Evolutionary conservation across 768 basidiomycete genomes (phyloP).

Genomic region (Cystofilobasidium capitatum): DNA sequence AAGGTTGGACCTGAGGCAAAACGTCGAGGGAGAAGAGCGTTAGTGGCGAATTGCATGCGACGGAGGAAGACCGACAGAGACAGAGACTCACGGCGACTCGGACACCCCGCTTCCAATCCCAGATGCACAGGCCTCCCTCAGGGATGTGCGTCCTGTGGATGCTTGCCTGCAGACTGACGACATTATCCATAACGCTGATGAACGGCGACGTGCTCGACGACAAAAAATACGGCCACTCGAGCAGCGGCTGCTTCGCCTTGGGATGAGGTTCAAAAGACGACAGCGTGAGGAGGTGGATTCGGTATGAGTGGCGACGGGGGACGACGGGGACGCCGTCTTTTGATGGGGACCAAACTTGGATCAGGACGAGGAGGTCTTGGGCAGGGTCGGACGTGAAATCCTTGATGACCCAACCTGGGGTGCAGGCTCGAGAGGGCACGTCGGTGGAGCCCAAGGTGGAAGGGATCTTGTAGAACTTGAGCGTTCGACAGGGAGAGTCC

Average conservation of each 20-base stretch:
- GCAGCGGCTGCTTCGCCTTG: slow-evolving; percentile 19
- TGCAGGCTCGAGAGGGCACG: slow-evolving; percentile 11
- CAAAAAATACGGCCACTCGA: slow-evolving; percentile 15
- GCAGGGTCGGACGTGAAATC: slow-evolving; percentile 25
- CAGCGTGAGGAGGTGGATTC: slow-evolving; percentile 19
- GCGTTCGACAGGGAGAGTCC: slow-evolving; percentile 18
- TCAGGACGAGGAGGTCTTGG: slow-evolving; percentile 22
- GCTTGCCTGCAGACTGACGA: slow-evolving; percentile 14
- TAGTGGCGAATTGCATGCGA: background rate
- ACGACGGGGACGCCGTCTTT: too few relatives aligned
- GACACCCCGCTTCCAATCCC: slow-evolving; percentile 21
- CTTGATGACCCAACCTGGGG: slow-evolving; percentile 20
- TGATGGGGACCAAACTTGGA: slow-evolving; percentile 4
- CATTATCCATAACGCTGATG: slow-evolving; percentile 16
- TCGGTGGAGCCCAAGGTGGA: slow-evolving; percentile 19
- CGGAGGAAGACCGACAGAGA: background rate
- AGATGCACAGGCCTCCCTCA: slow-evolving; percentile 21
- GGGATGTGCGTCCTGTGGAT: background rate
- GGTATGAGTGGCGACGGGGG: slow-evolving; percentile 16
- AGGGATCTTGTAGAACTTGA: slow-evolving; percentile 22
- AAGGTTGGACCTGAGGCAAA: slow-evolving; percentile 4
- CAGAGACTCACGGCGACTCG: slow-evolving; percentile 5
- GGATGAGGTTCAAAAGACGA: slow-evolving; percentile 22
- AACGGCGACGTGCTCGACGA: slow-evolving; percentile 5
- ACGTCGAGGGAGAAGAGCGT: background rate